These are phyloP conservation scores for Botrytis fragariae DNA, from an alignment of 2,329 filamentous ascomycete genomes.

Conservation along the genomic window DNA sequence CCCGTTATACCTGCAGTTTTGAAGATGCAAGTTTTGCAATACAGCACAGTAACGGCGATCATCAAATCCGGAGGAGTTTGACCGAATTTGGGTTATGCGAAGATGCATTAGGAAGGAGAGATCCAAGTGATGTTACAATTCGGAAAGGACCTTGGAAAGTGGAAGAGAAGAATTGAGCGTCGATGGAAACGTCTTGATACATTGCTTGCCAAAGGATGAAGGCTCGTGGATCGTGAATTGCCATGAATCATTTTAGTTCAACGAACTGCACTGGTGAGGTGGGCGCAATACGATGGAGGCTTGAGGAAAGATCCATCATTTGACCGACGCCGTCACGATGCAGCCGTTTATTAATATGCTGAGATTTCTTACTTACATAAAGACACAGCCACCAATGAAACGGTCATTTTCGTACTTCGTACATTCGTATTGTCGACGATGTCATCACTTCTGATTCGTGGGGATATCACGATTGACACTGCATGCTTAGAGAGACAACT, in stretches of 20 bases:
- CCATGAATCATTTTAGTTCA: background rate
- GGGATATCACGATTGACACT: slow-evolving; percentile 2
- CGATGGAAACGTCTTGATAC: background rate
- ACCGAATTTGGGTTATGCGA: background rate
- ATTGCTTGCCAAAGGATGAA: background rate
- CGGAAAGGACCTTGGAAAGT: background rate
- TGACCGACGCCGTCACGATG: background rate
- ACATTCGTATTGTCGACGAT: background rate
- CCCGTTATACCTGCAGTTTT: background rate
- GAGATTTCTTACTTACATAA: background rate
- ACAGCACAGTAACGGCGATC: background rate
- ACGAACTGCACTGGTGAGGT: background rate
- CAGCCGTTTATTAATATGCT: background rate
- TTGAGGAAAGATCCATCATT: background rate
- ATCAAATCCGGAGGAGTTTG: slow-evolving; percentile 1
- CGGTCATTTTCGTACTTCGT: background rate
- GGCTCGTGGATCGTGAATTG: background rate
- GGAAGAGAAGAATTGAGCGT: background rate
- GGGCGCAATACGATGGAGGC: slow-evolving; percentile 1
- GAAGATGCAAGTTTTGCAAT: slow-evolving; percentile 1
- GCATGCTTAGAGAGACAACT: background rate
- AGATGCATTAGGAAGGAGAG: slow-evolving; percentile 13
- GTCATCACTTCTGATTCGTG: slow-evolving; percentile 4
- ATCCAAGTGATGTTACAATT: background rate
- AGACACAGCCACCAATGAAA: slow-evolving; percentile 4